These are phyloP conservation scores for Fusarium newnesense DNA, from an alignment of 2,329 filamentous ascomycete species.

Conservation along the genomic window DNA sequence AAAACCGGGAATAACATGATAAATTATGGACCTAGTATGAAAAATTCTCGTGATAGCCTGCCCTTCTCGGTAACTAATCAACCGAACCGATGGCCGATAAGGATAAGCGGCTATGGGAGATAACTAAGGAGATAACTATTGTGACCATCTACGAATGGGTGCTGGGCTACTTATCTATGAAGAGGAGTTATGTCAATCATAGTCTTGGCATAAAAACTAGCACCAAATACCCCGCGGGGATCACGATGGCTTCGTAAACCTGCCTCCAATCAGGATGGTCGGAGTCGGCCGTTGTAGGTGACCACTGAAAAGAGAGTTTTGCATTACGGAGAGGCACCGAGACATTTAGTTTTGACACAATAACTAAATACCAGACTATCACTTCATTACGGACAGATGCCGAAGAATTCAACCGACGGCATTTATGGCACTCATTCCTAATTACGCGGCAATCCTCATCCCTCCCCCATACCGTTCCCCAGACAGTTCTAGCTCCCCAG, in stretches of 20 bases:
- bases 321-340: background rate
- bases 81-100: background rate
- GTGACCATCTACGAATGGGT: background rate
- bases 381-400: background rate
- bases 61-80: background rate
- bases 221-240: background rate
- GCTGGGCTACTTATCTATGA: background rate
- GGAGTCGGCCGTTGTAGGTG: background rate
- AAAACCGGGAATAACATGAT: conserved; percentile 4
- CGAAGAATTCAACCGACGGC: background rate
- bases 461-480: background rate
- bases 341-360: background rate
- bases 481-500: background rate
- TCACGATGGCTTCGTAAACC: background rate
- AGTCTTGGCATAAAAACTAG: background rate
- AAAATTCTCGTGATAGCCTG: conserved; percentile 6
- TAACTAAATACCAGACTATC: background rate
- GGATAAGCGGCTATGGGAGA: background rate
- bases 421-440: background rate
- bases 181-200: background rate
- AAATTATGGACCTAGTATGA: background rate
- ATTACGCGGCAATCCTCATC: background rate
- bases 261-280: background rate
- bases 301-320: background rate
- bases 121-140: background rate